Evolutionary conservation across 208 protist genomes (phyloP).

Genomic region (Leishmania arabica): DNA sequence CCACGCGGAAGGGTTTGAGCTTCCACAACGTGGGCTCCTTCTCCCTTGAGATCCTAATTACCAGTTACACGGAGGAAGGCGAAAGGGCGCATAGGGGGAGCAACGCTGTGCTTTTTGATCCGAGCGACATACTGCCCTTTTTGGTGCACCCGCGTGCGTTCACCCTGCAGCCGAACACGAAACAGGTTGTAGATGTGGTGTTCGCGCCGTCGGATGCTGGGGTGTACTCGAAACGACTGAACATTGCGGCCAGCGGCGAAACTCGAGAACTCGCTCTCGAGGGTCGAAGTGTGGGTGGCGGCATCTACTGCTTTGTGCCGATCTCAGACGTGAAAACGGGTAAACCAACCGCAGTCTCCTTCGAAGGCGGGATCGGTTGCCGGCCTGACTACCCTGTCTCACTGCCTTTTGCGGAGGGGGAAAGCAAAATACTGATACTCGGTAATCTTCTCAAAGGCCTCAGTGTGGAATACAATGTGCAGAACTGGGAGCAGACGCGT

Average conservation of each 20-base stretch:
- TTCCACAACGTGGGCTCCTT: slow-evolving; percentile 66
- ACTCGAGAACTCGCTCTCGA: slow-evolving; percentile 22
- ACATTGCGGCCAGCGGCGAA: slow-evolving; percentile 26
- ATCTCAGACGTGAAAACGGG: slow-evolving; percentile 12
- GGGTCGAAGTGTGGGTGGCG: slow-evolving; percentile 25
- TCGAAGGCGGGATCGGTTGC: slow-evolving; percentile 29
- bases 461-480: slow-evolving; percentile 21
- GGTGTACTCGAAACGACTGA: slow-evolving; percentile 20
- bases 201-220: slow-evolving; percentile 28
- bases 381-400: slow-evolving; percentile 24
- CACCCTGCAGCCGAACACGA: slow-evolving; percentile 24
- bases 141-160: slow-evolving; percentile 31
- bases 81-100: not conserved
- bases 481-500: slow-evolving; percentile 34
- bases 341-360: slow-evolving; percentile 16
- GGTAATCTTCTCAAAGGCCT: slow-evolving; percentile 25
- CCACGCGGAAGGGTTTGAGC: slow-evolving; percentile 13
- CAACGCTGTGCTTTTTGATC: not conserved
- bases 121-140: slow-evolving; percentile 11
- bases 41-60: slow-evolving; percentile 54
- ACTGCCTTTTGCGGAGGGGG: slow-evolving; percentile 20
- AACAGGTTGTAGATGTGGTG: slow-evolving; percentile 22
- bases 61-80: slow-evolving; percentile 13
- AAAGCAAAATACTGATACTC: slow-evolving; percentile 27
- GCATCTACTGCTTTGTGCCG: slow-evolving; percentile 21